These are phyloP conservation scores for Lentinus brumalis DNA, from an alignment of 768 basidiomycete genomes.

Conservation along the genomic window DNA sequence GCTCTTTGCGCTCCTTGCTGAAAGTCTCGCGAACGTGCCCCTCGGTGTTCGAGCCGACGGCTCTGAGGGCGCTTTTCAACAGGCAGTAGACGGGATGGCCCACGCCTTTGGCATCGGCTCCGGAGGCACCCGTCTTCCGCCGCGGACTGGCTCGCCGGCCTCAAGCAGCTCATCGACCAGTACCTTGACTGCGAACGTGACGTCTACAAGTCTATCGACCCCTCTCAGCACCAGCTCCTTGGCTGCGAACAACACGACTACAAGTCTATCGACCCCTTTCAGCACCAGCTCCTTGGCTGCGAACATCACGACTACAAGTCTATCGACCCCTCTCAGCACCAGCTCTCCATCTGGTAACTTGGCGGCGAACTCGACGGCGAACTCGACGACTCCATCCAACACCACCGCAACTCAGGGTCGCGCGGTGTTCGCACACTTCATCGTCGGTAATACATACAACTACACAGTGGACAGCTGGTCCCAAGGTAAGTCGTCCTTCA, in stretches of 20 bases:
- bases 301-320: neutral
- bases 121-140: neutral
- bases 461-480: conserved; percentile 48
- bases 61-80: neutral
- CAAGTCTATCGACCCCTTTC: neutral
- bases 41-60: neutral
- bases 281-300: neutral
- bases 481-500: conserved; percentile 27
- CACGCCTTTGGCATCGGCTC: conserved; percentile 7
- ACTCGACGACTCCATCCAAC: neutral
- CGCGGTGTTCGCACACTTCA: conserved; percentile 33
- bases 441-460: conserved; percentile 67
- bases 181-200: neutral
- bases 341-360: neutral
- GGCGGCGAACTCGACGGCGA: neutral
- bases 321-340: neutral
- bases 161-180: neutral
- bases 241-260: too few relatives aligned
- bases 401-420: neutral
- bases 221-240: neutral
- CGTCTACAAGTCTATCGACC: neutral
- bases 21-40: neutral
- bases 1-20: conserved; percentile 1
- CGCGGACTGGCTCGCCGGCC: neutral
- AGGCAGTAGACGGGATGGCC: conserved; percentile 1